A percentile compares a stretch with the other conserved stretches of the same genome.
Conservation (phyloP, 2,329 filamentous ascomycete genomes). For the Stagonosporopsis rhizophila region DNA sequence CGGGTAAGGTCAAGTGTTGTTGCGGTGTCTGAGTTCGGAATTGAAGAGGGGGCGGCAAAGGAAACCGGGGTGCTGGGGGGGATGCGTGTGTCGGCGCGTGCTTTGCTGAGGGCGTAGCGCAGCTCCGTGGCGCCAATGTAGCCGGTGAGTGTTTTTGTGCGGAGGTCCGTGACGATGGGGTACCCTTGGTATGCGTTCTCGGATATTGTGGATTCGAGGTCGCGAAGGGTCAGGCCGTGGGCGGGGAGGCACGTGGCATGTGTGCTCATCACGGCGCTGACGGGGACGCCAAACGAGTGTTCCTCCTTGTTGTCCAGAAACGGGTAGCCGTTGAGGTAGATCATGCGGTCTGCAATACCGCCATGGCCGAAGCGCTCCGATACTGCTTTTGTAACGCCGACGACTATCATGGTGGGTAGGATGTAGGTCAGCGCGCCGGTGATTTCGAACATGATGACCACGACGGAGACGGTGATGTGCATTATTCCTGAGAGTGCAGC, state of each 20-base stretch:
- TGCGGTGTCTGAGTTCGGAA: no score
- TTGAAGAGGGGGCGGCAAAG: slow-evolving; percentile 56
- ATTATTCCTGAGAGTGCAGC: slow-evolving; percentile 95
- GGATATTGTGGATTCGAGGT: slow-evolving; percentile 76
- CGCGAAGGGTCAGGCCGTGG: slow-evolving; percentile 74
- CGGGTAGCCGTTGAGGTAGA: slow-evolving; percentile 97
- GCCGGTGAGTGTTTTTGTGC: slow-evolving; percentile 76
- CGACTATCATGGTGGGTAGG: slow-evolving; percentile 97
- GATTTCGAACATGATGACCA: slow-evolving; percentile 99
- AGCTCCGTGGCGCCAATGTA: slow-evolving; percentile 94
- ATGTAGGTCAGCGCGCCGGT: slow-evolving; percentile 98
- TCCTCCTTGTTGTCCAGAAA: slow-evolving; percentile 98
- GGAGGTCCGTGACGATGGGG: slow-evolving; percentile 80
- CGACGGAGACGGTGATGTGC: slow-evolving; percentile 95
- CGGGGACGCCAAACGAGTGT: slow-evolving; percentile 93
- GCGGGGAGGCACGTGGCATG: slow-evolving; percentile 77
- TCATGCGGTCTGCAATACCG: slow-evolving; percentile 97
- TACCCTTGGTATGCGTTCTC: slow-evolving; percentile 91
- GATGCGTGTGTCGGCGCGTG: slow-evolving; percentile 68
- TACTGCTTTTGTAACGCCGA: slow-evolving; percentile 94
- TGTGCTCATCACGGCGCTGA: slow-evolving; percentile 86
- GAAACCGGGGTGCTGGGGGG: slow-evolving; percentile 61
- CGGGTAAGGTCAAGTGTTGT: slow-evolving; percentile 75
- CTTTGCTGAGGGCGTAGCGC: slow-evolving; percentile 84
- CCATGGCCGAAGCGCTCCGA: slow-evolving; percentile 92